phyloP scores from a whole-genome alignment of 2,329 filamentous ascomycete species.

The Colletotrichum abscissum region DNA sequence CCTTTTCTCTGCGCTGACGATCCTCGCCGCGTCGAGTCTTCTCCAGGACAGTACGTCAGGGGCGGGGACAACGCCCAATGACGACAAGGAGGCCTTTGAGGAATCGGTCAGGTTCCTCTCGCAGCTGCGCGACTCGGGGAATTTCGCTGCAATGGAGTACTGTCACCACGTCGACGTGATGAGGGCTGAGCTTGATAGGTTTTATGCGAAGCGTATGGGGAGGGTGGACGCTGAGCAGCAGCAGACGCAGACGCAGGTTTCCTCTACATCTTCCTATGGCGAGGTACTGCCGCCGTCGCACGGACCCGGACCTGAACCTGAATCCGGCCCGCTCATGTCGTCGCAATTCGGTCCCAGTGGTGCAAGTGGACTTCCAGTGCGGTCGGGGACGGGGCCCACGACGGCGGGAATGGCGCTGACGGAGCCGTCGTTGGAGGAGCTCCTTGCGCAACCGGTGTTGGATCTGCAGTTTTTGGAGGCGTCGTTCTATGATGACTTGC shows the following conservation, averaged over 20 bases:
- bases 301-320: neutral
- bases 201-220: constrained; percentile 15
- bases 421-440: constrained; percentile 49
- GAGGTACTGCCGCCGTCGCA: neutral
- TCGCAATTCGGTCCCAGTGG: neutral
- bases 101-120: constrained; percentile 50
- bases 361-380: neutral
- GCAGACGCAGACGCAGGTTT: neutral
- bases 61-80: constrained; percentile 32
- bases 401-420: constrained; percentile 49
- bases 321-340: neutral
- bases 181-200: constrained; percentile 34
- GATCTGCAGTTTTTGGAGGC: constrained; percentile 47
- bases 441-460: constrained; percentile 46
- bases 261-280: neutral
- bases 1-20: constrained; percentile 57
- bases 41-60: constrained; percentile 37
- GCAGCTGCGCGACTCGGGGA: constrained; percentile 51
- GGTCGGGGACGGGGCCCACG: neutral
- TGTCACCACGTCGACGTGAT: constrained; percentile 51
- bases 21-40: constrained; percentile 56
- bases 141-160: constrained; percentile 54
- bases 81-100: constrained; percentile 52
- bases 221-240: too few relatives aligned
- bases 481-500: constrained; percentile 35